Base-by-base conservation (phyloP, 139 green algal genomes). In the Chlorella sp. region DNA sequence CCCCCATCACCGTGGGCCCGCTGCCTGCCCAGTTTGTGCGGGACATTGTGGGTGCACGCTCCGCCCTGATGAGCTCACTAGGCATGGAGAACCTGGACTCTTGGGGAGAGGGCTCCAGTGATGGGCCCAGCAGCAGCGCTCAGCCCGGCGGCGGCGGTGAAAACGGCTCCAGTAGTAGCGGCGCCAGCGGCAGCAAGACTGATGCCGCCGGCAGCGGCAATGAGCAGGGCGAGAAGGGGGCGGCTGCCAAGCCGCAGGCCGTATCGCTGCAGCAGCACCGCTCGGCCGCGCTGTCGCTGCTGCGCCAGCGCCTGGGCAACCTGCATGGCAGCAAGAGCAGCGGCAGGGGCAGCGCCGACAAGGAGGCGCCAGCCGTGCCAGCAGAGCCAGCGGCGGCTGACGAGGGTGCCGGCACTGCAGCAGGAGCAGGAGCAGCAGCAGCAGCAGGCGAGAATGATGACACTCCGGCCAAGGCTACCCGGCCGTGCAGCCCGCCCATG, bases 31-130 rank as follows among this genome's bases (percentile, higher is more conserved):
- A 51, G 64, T 82, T 87, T 82, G 82, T 82, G 41, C 74, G 74
- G 5, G 74, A 83, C 82, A 44, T 87, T 47, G 63, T 82, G 30
- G n/a, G 47, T 3, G 34, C 82, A 1, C 74, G 82, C 23, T 51
- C 69, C 25, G 34, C 47, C 3, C 23, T 87, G 28, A 80, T 87
- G 82, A 32, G 74, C 41, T 32, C 21, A 5, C 15, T 60, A 30
- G 82, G 82, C 39, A 65, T 65, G 44, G 80, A 85, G 47, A 85
- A 85, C 65, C 30, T 85, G 41, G 80, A 85, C 30, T 76, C 78
- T 13, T 76, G 63, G 78, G 63, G 30, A 17, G 63, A 26, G 7
- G 9, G 44, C 44, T 51, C 44, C 44, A 9, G 44, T 7, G 63
- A 57, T 13, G 38, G n/a, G 7, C 9, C 44, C 44, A 51, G 44